Evolutionary conservation across 176 grass and related monocot genomes (phyloP).

Genomic region (Pharus latifolius): DNA sequence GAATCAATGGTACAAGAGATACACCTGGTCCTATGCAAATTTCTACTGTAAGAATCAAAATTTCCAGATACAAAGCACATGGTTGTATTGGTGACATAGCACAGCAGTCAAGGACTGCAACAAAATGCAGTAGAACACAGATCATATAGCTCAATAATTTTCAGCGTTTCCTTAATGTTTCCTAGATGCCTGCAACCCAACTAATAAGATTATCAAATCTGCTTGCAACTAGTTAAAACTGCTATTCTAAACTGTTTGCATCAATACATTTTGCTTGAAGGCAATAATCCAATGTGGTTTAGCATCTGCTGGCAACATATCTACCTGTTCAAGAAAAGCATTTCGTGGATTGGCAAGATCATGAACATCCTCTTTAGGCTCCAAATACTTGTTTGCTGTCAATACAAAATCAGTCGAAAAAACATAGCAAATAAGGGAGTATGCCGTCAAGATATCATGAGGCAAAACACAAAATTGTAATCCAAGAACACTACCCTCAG

Average conservation of each 20-base stretch:
- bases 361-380: slow-evolving; percentile 62
- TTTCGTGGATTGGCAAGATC: slow-evolving; percentile 64
- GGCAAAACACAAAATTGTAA: neutral
- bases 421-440: slow-evolving; percentile 18
- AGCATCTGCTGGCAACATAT: neutral
- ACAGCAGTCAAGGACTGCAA: no score
- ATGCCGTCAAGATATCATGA: neutral
- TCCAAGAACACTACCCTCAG: slow-evolving; percentile 57
- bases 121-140: no score
- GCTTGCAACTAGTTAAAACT: neutral
- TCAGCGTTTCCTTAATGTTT: neutral
- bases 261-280: neutral
- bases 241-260: neutral
- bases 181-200: neutral
- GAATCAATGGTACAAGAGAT: no score
- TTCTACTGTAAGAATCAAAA: no score
- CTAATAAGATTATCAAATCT: neutral
- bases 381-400: slow-evolving; percentile 59
- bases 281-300: slow-evolving; percentile 7
- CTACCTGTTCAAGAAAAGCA: slow-evolving; percentile 83
- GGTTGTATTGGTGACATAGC: no score
- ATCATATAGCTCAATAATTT: no score
- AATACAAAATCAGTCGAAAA: slow-evolving; percentile 36
- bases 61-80: no score
- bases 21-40: no score